Evolutionary conservation across 1,284 basidiomycete species (phyloP).

Genomic region (Ganoderma lingzhi): DNA sequence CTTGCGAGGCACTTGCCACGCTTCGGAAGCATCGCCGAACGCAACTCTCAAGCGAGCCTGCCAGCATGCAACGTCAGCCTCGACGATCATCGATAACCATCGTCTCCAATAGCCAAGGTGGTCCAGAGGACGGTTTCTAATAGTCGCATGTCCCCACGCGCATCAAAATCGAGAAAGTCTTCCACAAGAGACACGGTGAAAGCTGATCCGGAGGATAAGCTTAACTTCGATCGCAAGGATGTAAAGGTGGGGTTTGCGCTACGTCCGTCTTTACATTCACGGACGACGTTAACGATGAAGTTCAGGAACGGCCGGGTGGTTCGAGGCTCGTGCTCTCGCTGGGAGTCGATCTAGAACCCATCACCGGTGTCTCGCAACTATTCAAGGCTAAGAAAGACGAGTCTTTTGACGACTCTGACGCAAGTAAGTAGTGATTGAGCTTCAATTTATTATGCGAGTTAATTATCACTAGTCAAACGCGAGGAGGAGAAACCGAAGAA

Average conservation of each 20-base stretch:
- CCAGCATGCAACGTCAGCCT: not conserved
- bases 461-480: not conserved
- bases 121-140: not conserved
- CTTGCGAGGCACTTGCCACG: not conserved
- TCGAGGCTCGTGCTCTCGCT: not conserved
- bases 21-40: not conserved
- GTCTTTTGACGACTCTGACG: not conserved
- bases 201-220: not conserved
- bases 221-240: not conserved
- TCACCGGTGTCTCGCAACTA: not conserved
- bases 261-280: not conserved
- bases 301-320: not conserved
- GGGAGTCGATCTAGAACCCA: not conserved
- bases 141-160: not conserved
- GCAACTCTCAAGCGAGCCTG: not conserved
- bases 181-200: not conserved
- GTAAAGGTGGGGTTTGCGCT: not conserved
- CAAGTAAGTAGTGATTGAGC: not conserved
- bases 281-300: not conserved
- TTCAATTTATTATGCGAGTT: not conserved
- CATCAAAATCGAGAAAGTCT: not conserved
- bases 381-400: not conserved
- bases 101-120: not conserved
- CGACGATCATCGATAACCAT: not conserved
- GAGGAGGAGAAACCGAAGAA: not conserved